phyloP scores from a whole-genome alignment of 208 protist genomes.

The Trypanosoma theileri region DNA sequence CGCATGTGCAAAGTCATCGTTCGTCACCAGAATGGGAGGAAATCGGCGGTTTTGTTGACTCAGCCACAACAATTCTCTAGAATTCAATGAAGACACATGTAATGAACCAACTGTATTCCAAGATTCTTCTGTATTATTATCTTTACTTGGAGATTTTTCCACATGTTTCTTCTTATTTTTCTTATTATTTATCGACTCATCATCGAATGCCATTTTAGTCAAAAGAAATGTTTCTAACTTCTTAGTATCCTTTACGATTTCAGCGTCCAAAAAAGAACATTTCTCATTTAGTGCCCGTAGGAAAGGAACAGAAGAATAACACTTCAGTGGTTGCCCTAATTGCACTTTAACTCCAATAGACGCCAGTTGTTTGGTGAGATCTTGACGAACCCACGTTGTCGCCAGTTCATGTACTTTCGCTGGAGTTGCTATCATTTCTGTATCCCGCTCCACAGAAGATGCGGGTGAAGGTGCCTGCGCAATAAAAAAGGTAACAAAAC shows the following conservation, averaged over 20 bases:
- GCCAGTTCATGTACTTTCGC: slow-evolving; percentile 41
- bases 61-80: slow-evolving; percentile 68
- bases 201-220: slow-evolving; percentile 43
- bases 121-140: slow-evolving; percentile 1
- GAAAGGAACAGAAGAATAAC: slow-evolving; percentile 57
- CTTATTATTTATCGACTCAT: slow-evolving; percentile 12
- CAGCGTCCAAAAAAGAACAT: slow-evolving; percentile 51
- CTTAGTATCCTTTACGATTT: slow-evolving; percentile 31
- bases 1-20: slow-evolving; percentile 35
- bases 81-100: slow-evolving; percentile 25
- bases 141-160: background rate
- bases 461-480: slow-evolving; percentile 16
- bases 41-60: slow-evolving; percentile 45
- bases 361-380: slow-evolving; percentile 45
- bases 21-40: slow-evolving; percentile 49
- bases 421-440: background rate
- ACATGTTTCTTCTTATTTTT: slow-evolving; percentile 1
- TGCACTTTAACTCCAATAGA: slow-evolving; percentile 33
- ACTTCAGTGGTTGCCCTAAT: slow-evolving; percentile 66
- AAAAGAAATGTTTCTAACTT: slow-evolving; percentile 78
- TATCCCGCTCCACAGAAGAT: too few species aligned
- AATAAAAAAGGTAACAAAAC: slow-evolving; percentile 68
- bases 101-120: slow-evolving; percentile 50
- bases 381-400: slow-evolving; percentile 46
- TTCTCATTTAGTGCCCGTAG: slow-evolving; percentile 36